Percentiles rank a stretch among this genome's conserved stretches.
phyloP scores from a whole-genome alignment of 2,329 filamentous ascomycete genomes.

The Leptographium lundbergii region DNA sequence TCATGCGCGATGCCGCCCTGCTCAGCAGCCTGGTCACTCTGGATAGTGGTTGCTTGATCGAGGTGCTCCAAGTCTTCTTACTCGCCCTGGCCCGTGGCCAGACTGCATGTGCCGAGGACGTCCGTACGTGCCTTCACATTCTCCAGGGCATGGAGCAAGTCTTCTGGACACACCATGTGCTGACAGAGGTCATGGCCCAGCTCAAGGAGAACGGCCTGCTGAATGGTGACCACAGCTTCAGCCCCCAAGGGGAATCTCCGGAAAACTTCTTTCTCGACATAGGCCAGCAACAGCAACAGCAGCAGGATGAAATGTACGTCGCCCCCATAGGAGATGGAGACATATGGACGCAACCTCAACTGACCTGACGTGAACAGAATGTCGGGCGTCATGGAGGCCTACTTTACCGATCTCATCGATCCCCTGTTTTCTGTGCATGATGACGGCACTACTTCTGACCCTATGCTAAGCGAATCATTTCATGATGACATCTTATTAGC shows the following conservation, averaged over 20 bases:
- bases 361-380: conserved; percentile 1
- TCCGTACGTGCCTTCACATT: conserved; percentile 12
- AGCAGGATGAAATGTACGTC: neutral
- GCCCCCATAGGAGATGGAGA: neutral
- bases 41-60: conserved; percentile 13
- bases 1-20: conserved; percentile 12
- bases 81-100: conserved; percentile 9
- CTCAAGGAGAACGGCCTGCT: conserved; percentile 14
- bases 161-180: conserved; percentile 14
- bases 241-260: conserved; percentile 10
- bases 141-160: conserved; percentile 17
- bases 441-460: neutral
- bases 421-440: conserved; percentile 9
- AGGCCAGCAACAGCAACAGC: conserved; percentile 9
- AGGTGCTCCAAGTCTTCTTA: conserved; percentile 16
- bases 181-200: conserved; percentile 16
- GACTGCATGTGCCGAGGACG: conserved; percentile 1
- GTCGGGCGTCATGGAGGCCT: conserved; percentile 12
- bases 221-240: conserved; percentile 11
- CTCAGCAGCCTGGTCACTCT: conserved; percentile 14
- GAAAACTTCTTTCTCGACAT: conserved; percentile 12
- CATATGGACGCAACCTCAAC: neutral
- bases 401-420: conserved; percentile 12
- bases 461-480: conserved; percentile 6
- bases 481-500: conserved; percentile 1